Base-by-base conservation (phyloP, 2,329 filamentous ascomycete genomes). In the Fusarium proliferatum region DNA sequence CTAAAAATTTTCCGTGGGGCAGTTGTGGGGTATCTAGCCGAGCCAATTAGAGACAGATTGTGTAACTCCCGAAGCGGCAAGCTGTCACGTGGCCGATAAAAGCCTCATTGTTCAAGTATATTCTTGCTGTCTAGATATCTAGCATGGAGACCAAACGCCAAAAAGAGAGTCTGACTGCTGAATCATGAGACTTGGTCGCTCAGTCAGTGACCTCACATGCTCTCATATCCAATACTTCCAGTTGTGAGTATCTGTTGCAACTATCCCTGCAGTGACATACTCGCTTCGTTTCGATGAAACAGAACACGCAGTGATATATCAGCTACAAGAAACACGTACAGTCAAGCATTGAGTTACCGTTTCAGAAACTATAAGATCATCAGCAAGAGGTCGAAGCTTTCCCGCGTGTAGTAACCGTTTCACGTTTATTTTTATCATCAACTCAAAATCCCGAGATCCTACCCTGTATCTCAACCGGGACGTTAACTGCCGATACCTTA, bases 361-460 rank as follows among this genome's bases (percentile, higher is more conserved):
- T 62, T 46, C 15, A n/a, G 38, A 23, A 5, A 2, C 9, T 16
- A 30, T 15, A 16, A n/a, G 34, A 48, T 48, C 34, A 34, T 30
- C 26, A 10, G 19, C 15, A 56, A 9, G 21, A 21, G 2, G 10
- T n/a, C 23, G 16, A 21, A n/a, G 28, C 13, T 38, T 61, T 23
- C 6, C 21, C 15, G 19, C 23, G 39, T 34, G 23, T 33, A 41
- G 36, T 16, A n/a, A 42, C 16, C 28, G 63, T 65, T 65, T 65
- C 61, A 57, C 34, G 13, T 65, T 65, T 65, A 65, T 65, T 65
- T 65, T 65, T 65, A 65, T 46, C 41, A 6, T 21, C 26, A 48
- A 64, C 60, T 56, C 9, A 36, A 13, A 34, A 63, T 13, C 19
- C 13, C 9, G 9, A 38, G 6, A 33, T 48, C 43, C 43, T 67